Conservation (phyloP, 257 asterid species). For the Solanum rostratum region DNA sequence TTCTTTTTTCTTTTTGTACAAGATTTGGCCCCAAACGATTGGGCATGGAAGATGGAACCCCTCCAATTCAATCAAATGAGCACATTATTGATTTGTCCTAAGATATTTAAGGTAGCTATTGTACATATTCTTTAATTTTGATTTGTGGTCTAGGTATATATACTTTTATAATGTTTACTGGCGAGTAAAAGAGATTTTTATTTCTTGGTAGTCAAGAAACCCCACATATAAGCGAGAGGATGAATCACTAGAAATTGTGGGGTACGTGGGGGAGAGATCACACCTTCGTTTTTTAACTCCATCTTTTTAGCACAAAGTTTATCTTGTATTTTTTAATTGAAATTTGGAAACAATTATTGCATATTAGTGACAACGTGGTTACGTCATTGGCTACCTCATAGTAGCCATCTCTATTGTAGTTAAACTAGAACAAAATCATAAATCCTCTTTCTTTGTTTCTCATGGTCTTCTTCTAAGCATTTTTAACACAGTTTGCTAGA, state of each 20-base stretch:
- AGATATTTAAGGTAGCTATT: neutral
- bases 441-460: neutral
- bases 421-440: neutral
- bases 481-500: neutral
- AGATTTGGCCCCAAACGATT: neutral
- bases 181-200: neutral
- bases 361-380: neutral
- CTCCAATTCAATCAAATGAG: neutral
- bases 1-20: neutral
- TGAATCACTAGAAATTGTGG: neutral
- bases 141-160: neutral
- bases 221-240: neutral
- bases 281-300: neutral
- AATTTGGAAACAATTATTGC: neutral
- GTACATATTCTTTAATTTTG: neutral
- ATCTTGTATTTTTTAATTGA: neutral
- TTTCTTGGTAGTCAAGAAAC: neutral
- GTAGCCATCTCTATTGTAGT: neutral
- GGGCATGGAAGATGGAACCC: neutral
- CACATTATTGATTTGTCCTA: neutral
- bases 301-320: neutral
- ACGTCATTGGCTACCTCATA: neutral
- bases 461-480: neutral
- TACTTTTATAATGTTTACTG: neutral
- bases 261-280: neutral